Evolutionary conservation across 345 rosid genomes (phyloP), one percentile per base, ranked within the genome.

Genomic region (Chamaenerion angustifolium): DNA sequence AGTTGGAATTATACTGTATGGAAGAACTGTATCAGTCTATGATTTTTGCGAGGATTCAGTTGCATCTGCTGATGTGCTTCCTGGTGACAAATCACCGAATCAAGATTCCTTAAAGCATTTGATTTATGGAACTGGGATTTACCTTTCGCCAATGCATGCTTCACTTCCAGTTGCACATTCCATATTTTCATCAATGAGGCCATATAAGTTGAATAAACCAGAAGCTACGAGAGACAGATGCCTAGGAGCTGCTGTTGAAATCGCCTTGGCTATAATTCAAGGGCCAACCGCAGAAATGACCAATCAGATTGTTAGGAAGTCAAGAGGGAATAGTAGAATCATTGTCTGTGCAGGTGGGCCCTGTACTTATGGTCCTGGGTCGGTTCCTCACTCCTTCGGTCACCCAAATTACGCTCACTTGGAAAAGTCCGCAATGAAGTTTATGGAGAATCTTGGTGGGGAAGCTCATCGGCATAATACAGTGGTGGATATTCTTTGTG

Each of bases 271-370:
- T 37, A 70, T 93, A 58, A 76, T 93, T 69, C 94, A 71, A 68
- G 99, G 96, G 11, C 95, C 92, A 58, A 80, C 99, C 1, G 92
- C 83, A 21, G 96, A 93, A 63, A 73, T 85, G 76, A 85, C 95
- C 49, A 70, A 79, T 48, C 94, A 94, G 58, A 70, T 85, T 14
- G 75, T 92, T 63, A 87, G 87, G 73, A 85, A 87, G 79, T 68
- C 85, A 16, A 89, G 96, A 61, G 95, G 88, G 57, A 85, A 70
- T 61, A 81, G 90, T 73, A 79, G 95, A 70, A 71, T 93, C 52
- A 79, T 93, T 40, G 82, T 85, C 40, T 93, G 99, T 42, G 84
- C 92, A 55, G 96, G 99, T 60, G 99, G 99, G 45, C 99, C 99
- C 1, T 72, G 72, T 65, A 85, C 96, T 41, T 80, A 69, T 58